Evolutionary conservation across 306 rosid species (phyloP).

Genomic region (Quercus agrifolia): DNA sequence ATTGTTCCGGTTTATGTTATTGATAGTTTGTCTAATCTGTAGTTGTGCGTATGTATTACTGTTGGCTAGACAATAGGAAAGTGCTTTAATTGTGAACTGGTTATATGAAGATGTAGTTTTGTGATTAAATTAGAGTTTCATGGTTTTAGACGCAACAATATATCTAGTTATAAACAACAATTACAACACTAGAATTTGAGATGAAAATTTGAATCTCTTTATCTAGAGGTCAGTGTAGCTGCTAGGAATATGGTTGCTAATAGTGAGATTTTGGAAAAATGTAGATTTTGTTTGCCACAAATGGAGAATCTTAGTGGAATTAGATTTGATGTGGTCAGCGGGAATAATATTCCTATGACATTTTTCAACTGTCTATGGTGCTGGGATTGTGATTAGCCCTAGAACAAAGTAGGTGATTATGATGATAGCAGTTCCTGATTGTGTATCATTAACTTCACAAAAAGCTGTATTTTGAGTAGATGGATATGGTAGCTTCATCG

Average conservation of each 20-base stretch:
- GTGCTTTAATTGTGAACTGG: not conserved
- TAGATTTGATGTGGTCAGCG: not conserved
- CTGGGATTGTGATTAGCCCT: not conserved
- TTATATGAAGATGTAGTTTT: slow-evolving; percentile 6
- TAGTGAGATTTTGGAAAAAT: not conserved
- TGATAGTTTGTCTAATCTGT: not conserved
- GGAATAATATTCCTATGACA: not conserved
- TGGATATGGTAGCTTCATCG: not conserved
- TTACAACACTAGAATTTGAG: not conserved
- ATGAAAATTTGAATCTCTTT: not conserved
- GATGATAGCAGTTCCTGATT: not conserved
- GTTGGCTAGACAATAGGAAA: not conserved
- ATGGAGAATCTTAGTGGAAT: not conserved
- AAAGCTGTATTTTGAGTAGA: not conserved
- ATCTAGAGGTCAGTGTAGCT: not conserved
- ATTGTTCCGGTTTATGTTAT: too few relatives aligned
- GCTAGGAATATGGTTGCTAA: not conserved
- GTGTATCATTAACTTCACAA: not conserved
- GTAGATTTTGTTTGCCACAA: not conserved
- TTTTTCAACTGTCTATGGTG: not conserved
- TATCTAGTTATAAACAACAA: not conserved
- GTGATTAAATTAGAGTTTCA: not conserved
- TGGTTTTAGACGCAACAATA: not conserved
- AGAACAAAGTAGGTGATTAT: not conserved
- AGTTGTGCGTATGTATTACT: not conserved